phyloP scores from a whole-genome alignment of 805 yeast genomes.

The Limtongia smithiae region DNA sequence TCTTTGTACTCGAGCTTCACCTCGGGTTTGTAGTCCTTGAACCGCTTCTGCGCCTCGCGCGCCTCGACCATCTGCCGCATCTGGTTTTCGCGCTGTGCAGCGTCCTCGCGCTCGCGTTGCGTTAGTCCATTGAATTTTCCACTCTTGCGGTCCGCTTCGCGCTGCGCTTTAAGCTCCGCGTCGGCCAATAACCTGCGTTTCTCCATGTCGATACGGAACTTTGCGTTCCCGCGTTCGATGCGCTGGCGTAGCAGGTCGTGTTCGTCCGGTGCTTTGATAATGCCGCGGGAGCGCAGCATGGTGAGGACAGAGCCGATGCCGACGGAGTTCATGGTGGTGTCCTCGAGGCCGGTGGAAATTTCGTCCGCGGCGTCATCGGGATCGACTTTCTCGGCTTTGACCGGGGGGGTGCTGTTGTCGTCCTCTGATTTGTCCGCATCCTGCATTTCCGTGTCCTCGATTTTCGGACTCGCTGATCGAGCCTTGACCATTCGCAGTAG shows the following conservation, averaged over 20 bases:
- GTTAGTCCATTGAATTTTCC: slow-evolving; percentile 34
- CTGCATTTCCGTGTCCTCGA: slow-evolving; percentile 6
- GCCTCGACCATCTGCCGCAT: slow-evolving; percentile 36
- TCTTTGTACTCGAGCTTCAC: slow-evolving; percentile 57
- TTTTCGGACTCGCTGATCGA: background rate
- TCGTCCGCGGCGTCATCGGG: slow-evolving; percentile 21
- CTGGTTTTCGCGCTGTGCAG: slow-evolving; percentile 34
- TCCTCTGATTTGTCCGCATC: slow-evolving; percentile 6
- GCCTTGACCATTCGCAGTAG: slow-evolving; percentile 4
- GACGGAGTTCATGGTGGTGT: slow-evolving; percentile 29
- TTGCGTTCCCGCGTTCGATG: slow-evolving; percentile 26
- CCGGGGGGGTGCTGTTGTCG: slow-evolving; percentile 6
- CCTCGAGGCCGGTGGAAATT: slow-evolving; percentile 22
- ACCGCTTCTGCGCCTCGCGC: slow-evolving; percentile 33
- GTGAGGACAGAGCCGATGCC: slow-evolving; percentile 42
- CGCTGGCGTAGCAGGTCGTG: slow-evolving; percentile 30
- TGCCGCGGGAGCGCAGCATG: slow-evolving; percentile 36
- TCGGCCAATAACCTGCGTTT: slow-evolving; percentile 28
- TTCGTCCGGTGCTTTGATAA: slow-evolving; percentile 29
- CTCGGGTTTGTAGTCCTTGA: slow-evolving; percentile 44
- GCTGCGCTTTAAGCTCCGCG: slow-evolving; percentile 27
- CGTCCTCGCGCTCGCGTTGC: slow-evolving; percentile 37
- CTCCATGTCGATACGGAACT: slow-evolving; percentile 29
- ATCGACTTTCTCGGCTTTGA: too few species aligned
- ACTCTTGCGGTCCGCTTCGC: slow-evolving; percentile 29